Conservation (phyloP, 2,329 filamentous ascomycete genomes). For the Basipetospora chlamydospora region DNA sequence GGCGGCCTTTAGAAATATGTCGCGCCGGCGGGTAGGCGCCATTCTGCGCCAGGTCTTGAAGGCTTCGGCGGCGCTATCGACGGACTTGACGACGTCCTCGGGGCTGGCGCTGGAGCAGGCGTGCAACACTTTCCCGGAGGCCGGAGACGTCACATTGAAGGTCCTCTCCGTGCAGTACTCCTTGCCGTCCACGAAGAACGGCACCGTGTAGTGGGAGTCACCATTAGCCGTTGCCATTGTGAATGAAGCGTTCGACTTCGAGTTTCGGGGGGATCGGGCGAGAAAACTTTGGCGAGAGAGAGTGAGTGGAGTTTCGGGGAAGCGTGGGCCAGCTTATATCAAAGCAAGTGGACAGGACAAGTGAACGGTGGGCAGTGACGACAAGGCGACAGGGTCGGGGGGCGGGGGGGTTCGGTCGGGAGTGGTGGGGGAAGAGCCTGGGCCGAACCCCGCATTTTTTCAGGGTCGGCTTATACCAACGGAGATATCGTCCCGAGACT, state of each 20-base stretch:
- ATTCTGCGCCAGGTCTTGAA: constrained; percentile 55
- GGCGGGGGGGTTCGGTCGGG: too few species aligned
- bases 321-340: too few species aligned
- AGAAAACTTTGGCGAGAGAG: too few species aligned
- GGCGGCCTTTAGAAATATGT: constrained; percentile 56
- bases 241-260: background rate
- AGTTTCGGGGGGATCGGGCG: too few species aligned
- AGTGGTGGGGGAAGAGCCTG: too few species aligned
- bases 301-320: too few species aligned
- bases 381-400: too few species aligned
- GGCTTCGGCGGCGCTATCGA: constrained; percentile 44
- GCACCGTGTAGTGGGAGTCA: constrained; percentile 13
- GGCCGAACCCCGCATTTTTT: too few species aligned
- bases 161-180: constrained; percentile 29
- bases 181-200: constrained; percentile 27
- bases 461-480: too few species aligned
- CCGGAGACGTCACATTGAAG: constrained; percentile 43
- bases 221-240: background rate
- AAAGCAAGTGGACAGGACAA: too few species aligned
- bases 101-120: constrained; percentile 42
- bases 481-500: too few species aligned
- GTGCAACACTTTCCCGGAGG: constrained; percentile 34
- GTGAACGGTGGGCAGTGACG: too few species aligned
- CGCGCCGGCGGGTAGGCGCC: constrained; percentile 44
- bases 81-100: constrained; percentile 37